Conservation (phyloP, 345 rosid genomes). For the Eucalyptus cloeziana region DNA sequence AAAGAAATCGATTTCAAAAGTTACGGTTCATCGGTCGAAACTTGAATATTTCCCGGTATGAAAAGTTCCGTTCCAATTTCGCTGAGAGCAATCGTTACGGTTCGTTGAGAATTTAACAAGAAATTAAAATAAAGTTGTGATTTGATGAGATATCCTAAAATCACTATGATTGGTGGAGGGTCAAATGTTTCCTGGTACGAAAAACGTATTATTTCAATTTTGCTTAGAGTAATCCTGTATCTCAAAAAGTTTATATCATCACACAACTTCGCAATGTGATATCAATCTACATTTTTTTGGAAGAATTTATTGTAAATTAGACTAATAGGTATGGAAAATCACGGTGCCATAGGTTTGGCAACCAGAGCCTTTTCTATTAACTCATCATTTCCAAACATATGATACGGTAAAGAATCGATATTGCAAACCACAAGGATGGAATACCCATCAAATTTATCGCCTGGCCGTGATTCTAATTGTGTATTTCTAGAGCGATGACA, state of each 20-base stretch:
- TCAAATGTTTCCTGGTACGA: neutral
- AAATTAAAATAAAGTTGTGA: neutral
- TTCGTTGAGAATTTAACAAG: neutral
- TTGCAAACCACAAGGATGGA: neutral
- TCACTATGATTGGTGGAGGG: neutral
- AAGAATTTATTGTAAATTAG: neutral
- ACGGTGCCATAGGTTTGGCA: neutral
- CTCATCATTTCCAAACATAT: neutral
- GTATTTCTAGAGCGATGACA: neutral
- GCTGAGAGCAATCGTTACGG: neutral
- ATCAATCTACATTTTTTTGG: neutral
- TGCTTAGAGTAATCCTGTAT: accelerated
- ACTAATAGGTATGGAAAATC: neutral
- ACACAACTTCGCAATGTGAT: accelerated
- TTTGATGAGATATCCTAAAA: neutral
- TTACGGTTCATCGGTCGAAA: neutral
- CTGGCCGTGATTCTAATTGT: neutral
- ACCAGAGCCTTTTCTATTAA: neutral
- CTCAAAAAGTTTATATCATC: neutral
- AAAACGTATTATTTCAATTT: neutral
- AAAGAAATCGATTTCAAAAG: neutral
- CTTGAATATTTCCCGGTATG: neutral
- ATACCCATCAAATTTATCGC: neutral
- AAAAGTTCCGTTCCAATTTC: neutral
- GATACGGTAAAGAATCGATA: too few relatives aligned